phyloP scores from a whole-genome alignment of 2,329 filamentous ascomycete species.

The Aureobasidium leucospermi region DNA sequence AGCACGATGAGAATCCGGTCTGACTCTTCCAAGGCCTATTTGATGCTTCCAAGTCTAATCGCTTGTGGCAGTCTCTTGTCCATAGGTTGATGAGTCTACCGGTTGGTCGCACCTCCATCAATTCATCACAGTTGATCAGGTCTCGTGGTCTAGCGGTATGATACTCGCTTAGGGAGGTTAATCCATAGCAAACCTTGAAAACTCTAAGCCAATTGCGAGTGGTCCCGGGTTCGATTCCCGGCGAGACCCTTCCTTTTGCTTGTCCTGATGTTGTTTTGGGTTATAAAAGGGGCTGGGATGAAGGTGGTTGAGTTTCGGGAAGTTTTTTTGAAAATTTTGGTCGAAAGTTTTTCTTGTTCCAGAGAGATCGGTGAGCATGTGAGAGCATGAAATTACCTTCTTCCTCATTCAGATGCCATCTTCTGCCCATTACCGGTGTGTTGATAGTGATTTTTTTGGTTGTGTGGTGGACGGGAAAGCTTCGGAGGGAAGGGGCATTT shows the following conservation, averaged over 20 bases:
- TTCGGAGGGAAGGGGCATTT: not conserved
- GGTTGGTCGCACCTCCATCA: not conserved
- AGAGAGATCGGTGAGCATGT: too few relatives aligned
- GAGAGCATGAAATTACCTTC: too few relatives aligned
- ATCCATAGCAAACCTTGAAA: not conserved
- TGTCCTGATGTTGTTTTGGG: not conserved
- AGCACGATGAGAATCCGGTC: not conserved
- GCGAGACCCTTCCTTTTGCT: constrained; percentile 10
- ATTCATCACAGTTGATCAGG: not conserved
- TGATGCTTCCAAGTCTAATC: not conserved
- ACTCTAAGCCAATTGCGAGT: constrained; percentile 10
- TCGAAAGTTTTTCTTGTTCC: too few relatives aligned
- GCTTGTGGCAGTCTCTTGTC: not conserved
- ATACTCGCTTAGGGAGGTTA: constrained; percentile 13
- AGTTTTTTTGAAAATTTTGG: not conserved
- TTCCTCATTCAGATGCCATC: too few relatives aligned
- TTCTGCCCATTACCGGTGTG: too few relatives aligned
- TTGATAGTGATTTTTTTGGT: not conserved
- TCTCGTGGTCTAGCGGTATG: constrained; percentile 13
- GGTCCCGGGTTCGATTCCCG: constrained; percentile 13
- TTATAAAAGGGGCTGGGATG: not conserved
- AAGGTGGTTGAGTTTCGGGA: too few relatives aligned
- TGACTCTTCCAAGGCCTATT: not conserved
- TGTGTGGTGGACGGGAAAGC: not conserved
- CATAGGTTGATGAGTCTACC: not conserved